Percentiles rank a stretch among this genome's conserved stretches.
These are phyloP conservation scores for Westerdykella ornata DNA, from an alignment of 2,329 filamentous ascomycete species.

Conservation along the genomic window DNA sequence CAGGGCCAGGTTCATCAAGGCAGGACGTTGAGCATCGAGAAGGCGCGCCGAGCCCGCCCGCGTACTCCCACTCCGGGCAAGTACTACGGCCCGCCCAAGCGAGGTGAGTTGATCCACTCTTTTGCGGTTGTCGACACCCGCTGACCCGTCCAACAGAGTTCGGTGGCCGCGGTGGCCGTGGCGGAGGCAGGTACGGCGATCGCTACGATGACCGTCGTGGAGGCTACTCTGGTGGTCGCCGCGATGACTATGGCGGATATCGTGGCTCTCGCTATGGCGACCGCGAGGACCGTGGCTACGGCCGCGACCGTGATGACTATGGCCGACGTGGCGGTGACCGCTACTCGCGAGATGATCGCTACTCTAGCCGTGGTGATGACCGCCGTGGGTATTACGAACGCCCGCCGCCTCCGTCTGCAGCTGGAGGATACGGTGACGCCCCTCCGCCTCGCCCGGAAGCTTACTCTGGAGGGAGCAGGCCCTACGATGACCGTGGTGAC, in stretches of 20 bases:
- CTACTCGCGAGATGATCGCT: too few species aligned
- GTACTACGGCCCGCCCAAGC: conserved; percentile 97
- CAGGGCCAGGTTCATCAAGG: conserved; percentile 95
- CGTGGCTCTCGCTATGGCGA: conserved; percentile 35
- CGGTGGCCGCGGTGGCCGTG: conserved; percentile 44
- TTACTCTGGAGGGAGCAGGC: conserved; percentile 31
- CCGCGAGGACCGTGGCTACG: conserved; percentile 43
- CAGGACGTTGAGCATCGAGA: conserved; percentile 95
- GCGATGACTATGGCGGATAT: conserved; percentile 45
- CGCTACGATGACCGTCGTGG: conserved; percentile 46
- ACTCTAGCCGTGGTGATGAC: conserved; percentile 58
- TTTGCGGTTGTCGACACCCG: not conserved
- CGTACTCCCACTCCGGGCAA: conserved; percentile 96
- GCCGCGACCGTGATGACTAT: conserved; percentile 37
- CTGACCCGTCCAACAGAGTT: conserved; percentile 36
- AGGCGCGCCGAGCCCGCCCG: conserved; percentile 89
- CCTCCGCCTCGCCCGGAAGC: conserved; percentile 33
- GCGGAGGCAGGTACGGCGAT: conserved; percentile 47
- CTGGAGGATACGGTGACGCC: conserved; percentile 29
- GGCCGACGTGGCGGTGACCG: conserved; percentile 45
- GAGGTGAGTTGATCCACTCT: conserved; percentile 56
- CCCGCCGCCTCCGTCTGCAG: conserved; percentile 36
- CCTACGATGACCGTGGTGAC: conserved; percentile 38
- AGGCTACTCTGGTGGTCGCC: conserved; percentile 41
- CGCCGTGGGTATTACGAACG: conserved; percentile 52